phyloP scores from a whole-genome alignment of 176 grass and related monocot genomes.

The Rhipidocladum racemiflorum region DNA sequence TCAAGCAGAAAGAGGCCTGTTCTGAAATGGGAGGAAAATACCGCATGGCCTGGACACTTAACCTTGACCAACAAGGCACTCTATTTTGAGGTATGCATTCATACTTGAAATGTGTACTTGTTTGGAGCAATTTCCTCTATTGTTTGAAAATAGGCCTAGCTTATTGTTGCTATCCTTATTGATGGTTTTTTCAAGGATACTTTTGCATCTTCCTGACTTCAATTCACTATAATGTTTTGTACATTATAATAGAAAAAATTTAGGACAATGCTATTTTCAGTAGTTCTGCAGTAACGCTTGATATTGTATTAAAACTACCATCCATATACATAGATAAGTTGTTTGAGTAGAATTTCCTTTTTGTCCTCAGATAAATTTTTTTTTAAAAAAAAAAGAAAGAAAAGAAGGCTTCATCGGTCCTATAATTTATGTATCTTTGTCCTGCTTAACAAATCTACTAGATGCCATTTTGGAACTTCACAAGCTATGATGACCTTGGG shows the following conservation, averaged over 20 bases:
- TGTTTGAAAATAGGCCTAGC: background rate
- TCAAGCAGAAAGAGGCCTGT: conserved; percentile 93
- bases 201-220: conserved; percentile 9
- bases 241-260: background rate
- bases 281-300: conserved; percentile 1
- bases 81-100: conserved; percentile 84
- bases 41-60: conserved; percentile 90
- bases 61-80: conserved; percentile 85
- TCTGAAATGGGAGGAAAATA: conserved; percentile 96
- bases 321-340: background rate
- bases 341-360: background rate
- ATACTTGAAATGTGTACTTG: conserved; percentile 21
- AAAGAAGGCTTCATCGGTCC: background rate
- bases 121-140: conserved; percentile 9
- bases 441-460: conserved; percentile 1
- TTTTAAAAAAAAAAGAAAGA: background rate
- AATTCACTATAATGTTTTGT: background rate
- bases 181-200: background rate
- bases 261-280: background rate
- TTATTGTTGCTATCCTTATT: conserved; percentile 12
- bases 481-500: conserved; percentile 28
- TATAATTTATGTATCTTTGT: conserved; percentile 15
- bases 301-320: background rate
- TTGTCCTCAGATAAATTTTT: background rate
- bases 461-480: conserved; percentile 31